phyloP scores from a whole-genome alignment of 1,284 basidiomycete genomes.

The Ganoderma resinaceum region DNA sequence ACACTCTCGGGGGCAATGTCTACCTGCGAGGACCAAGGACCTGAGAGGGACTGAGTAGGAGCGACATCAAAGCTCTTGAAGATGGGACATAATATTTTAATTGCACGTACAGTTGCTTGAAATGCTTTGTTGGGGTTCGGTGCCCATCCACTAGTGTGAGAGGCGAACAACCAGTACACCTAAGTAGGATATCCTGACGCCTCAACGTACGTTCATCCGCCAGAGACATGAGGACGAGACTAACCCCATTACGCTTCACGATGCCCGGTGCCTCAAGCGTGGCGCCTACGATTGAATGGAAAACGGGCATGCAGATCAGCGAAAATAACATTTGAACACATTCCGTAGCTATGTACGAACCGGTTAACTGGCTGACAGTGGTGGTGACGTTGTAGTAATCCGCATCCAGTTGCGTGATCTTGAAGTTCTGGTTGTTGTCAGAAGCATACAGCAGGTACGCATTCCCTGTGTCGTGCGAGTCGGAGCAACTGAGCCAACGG shows the following conservation, averaged over 20 bases:
- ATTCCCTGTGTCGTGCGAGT: conserved; percentile 34
- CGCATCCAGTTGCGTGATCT: conserved; percentile 61
- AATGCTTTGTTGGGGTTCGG: conserved; percentile 72
- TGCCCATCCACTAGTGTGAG: conserved; percentile 65
- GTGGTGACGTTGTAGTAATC: conserved; percentile 65
- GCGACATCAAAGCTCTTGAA: background rate
- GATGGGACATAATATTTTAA: background rate
- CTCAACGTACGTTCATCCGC: background rate
- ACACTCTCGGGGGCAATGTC: conserved; percentile 60
- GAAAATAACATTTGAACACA: background rate
- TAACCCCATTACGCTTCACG: conserved; percentile 60
- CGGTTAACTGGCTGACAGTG: conserved; percentile 53
- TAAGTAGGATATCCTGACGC: conserved; percentile 37
- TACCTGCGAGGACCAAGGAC: conserved; percentile 62
- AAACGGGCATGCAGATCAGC: background rate
- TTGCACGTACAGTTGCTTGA: conserved; percentile 50
- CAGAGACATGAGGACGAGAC: conserved; percentile 19
- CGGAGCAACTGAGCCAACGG: conserved; percentile 25
- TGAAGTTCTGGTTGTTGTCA: conserved; percentile 75
- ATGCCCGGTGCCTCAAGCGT: conserved; percentile 70
- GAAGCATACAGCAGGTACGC: conserved; percentile 70
- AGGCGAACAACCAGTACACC: conserved; percentile 67
- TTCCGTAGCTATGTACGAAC: conserved; percentile 39
- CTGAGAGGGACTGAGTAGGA: conserved; percentile 53
- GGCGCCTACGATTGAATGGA: conserved; percentile 44